Conservation (phyloP, 1,139 yeast genomes). For the Geotrichum bryndzae region DNA sequence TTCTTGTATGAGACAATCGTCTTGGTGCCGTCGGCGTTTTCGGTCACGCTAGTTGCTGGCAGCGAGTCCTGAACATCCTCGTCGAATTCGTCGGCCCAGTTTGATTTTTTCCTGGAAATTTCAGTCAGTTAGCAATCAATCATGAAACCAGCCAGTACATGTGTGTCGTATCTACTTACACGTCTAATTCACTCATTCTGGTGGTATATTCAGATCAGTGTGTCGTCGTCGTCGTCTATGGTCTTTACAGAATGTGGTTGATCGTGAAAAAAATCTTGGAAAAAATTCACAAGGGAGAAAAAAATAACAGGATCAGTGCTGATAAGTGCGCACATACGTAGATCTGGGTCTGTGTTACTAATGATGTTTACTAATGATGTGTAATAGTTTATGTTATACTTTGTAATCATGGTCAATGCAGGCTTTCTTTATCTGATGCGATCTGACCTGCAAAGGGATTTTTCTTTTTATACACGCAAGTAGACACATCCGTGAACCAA, state of each 20-base stretch:
- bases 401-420: neutral
- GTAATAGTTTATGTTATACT: neutral
- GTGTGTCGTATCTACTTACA: constrained; percentile 7
- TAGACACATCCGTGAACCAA: neutral
- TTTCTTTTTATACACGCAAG: neutral
- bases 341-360: neutral
- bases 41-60: constrained; percentile 55
- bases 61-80: constrained; percentile 25
- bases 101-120: constrained; percentile 16
- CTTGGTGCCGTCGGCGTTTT: constrained; percentile 82
- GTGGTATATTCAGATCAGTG: neutral
- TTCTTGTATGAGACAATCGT: constrained; percentile 71
- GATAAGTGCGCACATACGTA: neutral
- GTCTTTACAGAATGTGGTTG: neutral
- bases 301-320: neutral
- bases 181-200: constrained; percentile 15
- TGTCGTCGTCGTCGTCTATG: neutral
- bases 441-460: neutral
- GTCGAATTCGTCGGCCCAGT: constrained; percentile 30
- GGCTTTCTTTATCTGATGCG: neutral
- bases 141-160: neutral
- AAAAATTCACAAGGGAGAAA: neutral
- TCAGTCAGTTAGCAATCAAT: neutral
- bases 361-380: neutral
- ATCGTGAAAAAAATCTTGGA: constrained; percentile 5